These are phyloP conservation scores for Parascedosporium putredinis DNA, from an alignment of 2,329 filamentous ascomycete genomes.

Conservation along the genomic window DNA sequence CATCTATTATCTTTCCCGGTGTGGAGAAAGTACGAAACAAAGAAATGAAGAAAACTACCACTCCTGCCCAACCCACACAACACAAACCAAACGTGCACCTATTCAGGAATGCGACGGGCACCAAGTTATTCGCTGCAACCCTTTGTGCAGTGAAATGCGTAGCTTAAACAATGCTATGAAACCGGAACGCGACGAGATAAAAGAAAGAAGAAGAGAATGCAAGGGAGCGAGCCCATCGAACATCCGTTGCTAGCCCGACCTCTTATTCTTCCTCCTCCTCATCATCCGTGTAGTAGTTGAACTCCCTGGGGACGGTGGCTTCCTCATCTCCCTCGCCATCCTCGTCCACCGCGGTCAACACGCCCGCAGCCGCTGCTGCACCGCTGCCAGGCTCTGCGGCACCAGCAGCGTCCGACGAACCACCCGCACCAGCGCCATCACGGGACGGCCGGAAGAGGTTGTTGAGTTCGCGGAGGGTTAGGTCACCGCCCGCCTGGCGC, in stretches of 20 bases:
- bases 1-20: constrained; percentile 3
- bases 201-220: background rate
- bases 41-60: background rate
- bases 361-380: constrained; percentile 60
- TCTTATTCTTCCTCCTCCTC: constrained; percentile 28
- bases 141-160: background rate
- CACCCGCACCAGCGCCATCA: constrained; percentile 10
- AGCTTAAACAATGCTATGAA: too few species aligned
- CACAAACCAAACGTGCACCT: background rate
- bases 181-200: background rate
- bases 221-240: background rate
- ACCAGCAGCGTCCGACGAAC: constrained; percentile 12
- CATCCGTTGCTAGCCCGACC: too few species aligned
- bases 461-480: constrained; percentile 16
- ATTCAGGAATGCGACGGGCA: background rate
- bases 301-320: constrained; percentile 58
- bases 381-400: constrained; percentile 25
- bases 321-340: constrained; percentile 66
- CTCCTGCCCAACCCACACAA: too few species aligned
- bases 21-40: background rate
- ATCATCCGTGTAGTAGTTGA: constrained; percentile 67
- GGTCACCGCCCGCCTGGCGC: constrained; percentile 22
- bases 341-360: constrained; percentile 81
- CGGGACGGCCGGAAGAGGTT: constrained; percentile 8
- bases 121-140: background rate